Evolutionary conservation across 768 basidiomycete species (phyloP).

Genomic region (Lentinula guzmanii): DNA sequence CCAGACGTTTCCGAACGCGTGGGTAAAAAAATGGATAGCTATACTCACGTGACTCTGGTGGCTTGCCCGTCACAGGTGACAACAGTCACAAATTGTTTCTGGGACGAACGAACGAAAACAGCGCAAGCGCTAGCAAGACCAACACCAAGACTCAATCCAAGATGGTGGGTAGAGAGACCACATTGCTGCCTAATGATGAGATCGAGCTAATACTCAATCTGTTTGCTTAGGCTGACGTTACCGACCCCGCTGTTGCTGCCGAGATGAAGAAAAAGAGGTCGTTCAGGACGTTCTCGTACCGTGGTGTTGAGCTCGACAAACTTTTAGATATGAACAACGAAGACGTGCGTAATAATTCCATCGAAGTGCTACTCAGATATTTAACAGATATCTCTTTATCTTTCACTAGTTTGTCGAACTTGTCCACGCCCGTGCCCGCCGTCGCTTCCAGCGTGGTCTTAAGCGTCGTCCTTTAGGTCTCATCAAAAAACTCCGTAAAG

Average conservation of each 20-base stretch:
- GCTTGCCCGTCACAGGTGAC: neutral
- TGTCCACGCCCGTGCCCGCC: constrained; percentile 96
- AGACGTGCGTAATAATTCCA: constrained; percentile 55
- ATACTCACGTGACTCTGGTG: neutral
- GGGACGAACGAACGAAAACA: neutral
- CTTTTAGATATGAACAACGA: constrained; percentile 95
- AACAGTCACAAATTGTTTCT: neutral
- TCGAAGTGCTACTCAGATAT: neutral
- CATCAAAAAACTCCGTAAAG: constrained; percentile 99
- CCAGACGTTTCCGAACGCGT: neutral
- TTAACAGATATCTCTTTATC: neutral
- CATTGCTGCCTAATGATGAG: neutral
- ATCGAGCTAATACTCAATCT: neutral
- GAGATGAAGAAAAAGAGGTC: constrained; percentile 98
- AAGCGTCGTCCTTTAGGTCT: constrained; percentile 98
- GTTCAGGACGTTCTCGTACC: constrained; percentile 98
- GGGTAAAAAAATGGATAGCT: neutral
- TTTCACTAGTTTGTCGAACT: constrained; percentile 43
- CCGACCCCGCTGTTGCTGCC: constrained; percentile 90
- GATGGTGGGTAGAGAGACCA: constrained; percentile 13
- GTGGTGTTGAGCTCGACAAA: constrained; percentile 97
- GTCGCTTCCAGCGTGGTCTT: constrained; percentile 98
- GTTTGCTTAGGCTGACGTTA: constrained; percentile 68
- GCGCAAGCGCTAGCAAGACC: neutral
- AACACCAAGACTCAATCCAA: constrained; percentile 10